Conservation (phyloP, 148 eudicot species). For the Tetragonia tetragonoides region DNA sequence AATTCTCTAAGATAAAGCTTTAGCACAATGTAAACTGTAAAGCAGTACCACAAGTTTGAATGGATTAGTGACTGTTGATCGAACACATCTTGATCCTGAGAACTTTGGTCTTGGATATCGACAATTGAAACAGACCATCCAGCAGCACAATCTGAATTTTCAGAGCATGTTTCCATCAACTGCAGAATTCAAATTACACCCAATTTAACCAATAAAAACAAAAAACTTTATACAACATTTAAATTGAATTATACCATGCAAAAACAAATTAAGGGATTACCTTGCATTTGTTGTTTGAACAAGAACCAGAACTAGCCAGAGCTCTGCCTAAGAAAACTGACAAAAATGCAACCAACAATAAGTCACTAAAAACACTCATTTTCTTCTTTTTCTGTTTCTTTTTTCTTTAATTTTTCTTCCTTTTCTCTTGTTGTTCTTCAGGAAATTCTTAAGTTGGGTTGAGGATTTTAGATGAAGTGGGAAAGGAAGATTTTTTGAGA, state of each 20-base stretch:
- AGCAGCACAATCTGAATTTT: slow-evolving; percentile 45
- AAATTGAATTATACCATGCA: not conserved
- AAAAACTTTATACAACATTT: not conserved
- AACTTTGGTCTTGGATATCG: slow-evolving; percentile 22
- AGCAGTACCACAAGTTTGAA: slow-evolving; percentile 48
- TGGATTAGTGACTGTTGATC: slow-evolving; percentile 49
- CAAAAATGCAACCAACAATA: slow-evolving; percentile 11
- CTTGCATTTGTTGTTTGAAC: slow-evolving; percentile 24
- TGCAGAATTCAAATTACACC: not conserved
- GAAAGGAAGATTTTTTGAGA: too few species aligned
- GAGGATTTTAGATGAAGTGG: too few species aligned
- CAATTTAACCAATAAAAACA: not conserved
- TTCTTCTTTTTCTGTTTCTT: not conserved
- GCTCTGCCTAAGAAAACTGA: slow-evolving; percentile 6
- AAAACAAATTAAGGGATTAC: not conserved
- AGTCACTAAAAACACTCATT: slow-evolving; percentile 4
- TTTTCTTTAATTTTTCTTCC: too few species aligned
- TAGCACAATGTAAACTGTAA: not conserved
- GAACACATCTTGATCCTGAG: slow-evolving; percentile 48
- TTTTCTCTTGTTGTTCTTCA: too few species aligned
- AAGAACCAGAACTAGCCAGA: slow-evolving; percentile 4
- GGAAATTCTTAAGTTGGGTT: too few species aligned
- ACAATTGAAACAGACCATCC: slow-evolving; percentile 61
- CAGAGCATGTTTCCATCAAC: slow-evolving; percentile 34
- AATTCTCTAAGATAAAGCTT: not conserved